A percentile compares a stretch with the other conserved stretches of the same genome.
phyloP scores from a whole-genome alignment of 1,139 yeast species.

The Candida buenavistaensis region DNA sequence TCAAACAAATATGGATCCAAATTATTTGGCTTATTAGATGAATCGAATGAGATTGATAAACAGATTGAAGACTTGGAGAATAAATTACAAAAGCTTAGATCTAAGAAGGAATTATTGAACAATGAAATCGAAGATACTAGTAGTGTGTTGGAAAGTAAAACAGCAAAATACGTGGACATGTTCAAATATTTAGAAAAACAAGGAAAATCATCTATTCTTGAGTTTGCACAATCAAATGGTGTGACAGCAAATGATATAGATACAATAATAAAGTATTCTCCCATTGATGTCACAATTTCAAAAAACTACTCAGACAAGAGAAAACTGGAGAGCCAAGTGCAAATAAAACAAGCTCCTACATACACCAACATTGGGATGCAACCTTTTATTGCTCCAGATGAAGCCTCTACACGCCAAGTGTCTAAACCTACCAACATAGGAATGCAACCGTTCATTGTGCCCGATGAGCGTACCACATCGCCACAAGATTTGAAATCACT shows the following conservation, averaged over 20 bases:
- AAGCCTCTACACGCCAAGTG: too few relatives aligned
- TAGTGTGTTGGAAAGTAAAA: conserved; percentile 53
- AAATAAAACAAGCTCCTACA: not conserved
- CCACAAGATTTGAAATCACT: conserved; percentile 4
- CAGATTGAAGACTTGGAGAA: conserved; percentile 46
- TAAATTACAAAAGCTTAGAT: conserved; percentile 33
- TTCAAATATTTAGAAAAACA: conserved; percentile 39
- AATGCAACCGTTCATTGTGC: conserved; percentile 27
- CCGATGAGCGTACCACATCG: too few relatives aligned
- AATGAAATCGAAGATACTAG: conserved; percentile 51
- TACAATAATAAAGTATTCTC: conserved; percentile 20
- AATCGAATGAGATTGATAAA: conserved; percentile 33
- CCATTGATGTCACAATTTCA: conserved; percentile 35
- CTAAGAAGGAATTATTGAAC: conserved; percentile 36
- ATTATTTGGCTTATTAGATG: conserved; percentile 36
- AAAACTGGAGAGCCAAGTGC: conserved; percentile 5
- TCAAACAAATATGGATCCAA: conserved; percentile 48
- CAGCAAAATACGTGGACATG: conserved; percentile 44
- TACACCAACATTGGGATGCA: conserved; percentile 26
- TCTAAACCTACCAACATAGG: conserved; percentile 19
- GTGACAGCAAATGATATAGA: conserved; percentile 21
- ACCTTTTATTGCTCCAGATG: conserved; percentile 23
- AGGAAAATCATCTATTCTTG: conserved; percentile 36
- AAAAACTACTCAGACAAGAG: conserved; percentile 14
- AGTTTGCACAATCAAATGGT: conserved; percentile 25